These are phyloP conservation scores for Exserohilum turcica DNA, from an alignment of 2,329 filamentous ascomycete genomes.

Conservation along the genomic window DNA sequence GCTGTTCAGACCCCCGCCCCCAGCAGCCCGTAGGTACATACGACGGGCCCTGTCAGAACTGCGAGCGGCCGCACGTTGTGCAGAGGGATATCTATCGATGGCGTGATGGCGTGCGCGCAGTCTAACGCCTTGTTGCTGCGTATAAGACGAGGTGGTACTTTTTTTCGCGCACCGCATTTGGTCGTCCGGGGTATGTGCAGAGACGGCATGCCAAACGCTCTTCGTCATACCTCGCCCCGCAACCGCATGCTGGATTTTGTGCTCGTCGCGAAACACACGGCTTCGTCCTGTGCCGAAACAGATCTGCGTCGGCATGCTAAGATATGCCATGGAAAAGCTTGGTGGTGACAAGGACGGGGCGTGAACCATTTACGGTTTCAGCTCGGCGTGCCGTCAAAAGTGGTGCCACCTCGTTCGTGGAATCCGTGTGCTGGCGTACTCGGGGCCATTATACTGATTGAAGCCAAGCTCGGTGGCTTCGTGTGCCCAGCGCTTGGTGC, in stretches of 20 bases:
- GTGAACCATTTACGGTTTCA: conserved; percentile 2
- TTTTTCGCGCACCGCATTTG: neutral
- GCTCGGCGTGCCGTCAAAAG: neutral
- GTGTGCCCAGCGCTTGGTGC: neutral
- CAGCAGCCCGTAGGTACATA: neutral
- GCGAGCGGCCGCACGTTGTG: neutral
- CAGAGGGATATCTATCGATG: neutral
- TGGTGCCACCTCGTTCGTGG: neutral
- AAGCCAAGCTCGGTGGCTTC: neutral
- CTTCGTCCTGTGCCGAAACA: neutral
- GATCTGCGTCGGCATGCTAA: conserved; percentile 1
- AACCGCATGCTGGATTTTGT: neutral
- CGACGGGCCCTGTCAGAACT: neutral
- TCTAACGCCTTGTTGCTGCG: neutral
- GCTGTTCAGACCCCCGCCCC: neutral
- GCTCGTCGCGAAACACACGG: neutral
- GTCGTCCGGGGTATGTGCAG: neutral
- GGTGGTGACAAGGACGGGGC: neutral
- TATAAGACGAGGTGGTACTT: neutral
- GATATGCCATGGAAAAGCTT: conserved; percentile 8
- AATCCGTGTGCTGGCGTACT: neutral
- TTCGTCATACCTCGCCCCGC: neutral
- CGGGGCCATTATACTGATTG: too few relatives aligned
- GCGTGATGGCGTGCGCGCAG: neutral
- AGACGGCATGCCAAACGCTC: neutral